phyloP scores from a whole-genome alignment of 352 stramenopile genomes.

The Pythium aquatile region DNA sequence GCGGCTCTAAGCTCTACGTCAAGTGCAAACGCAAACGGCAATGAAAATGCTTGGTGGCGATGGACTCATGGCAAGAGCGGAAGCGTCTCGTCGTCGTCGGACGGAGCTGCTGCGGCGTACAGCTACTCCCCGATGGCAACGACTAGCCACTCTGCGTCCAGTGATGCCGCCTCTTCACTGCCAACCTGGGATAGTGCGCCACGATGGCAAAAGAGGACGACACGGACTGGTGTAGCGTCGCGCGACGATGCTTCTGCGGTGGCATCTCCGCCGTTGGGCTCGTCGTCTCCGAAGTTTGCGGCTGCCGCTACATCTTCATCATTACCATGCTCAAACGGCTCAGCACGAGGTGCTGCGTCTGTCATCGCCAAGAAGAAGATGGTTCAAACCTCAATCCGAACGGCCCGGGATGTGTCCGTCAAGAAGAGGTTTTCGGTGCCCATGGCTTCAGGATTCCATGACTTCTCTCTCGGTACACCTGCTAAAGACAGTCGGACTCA shows the following conservation, averaged over 20 bases:
- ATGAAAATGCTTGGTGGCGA: constrained; percentile 59
- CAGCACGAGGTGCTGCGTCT: background rate
- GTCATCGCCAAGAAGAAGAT: constrained; percentile 12
- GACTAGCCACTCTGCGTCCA: background rate
- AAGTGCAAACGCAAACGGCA: constrained; percentile 5
- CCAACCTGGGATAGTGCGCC: constrained; percentile 30
- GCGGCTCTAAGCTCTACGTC: background rate
- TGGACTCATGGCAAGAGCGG: constrained; percentile 77
- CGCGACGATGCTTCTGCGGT: constrained; percentile 7
- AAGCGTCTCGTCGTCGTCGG: constrained; percentile 56
- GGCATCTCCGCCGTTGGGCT: background rate
- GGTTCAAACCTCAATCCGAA: constrained; percentile 20
- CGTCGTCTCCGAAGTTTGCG: constrained; percentile 19
- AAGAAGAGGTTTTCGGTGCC: constrained; percentile 15
- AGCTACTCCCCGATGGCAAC: constrained; percentile 19
- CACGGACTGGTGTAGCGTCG: constrained; percentile 15
- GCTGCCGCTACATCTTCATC: constrained; percentile 7
- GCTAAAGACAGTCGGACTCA: background rate
- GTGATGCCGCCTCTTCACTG: constrained; percentile 15
- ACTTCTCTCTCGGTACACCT: constrained; percentile 11
- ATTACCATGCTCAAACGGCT: background rate
- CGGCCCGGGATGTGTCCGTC: constrained; percentile 13
- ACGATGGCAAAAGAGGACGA: constrained; percentile 50
- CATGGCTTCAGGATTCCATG: constrained; percentile 10
- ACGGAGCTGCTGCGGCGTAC: constrained; percentile 12